phyloP scores from a whole-genome alignment of 495 filamentous ascomycete species.

The Chaetomidium leptoderma region DNA sequence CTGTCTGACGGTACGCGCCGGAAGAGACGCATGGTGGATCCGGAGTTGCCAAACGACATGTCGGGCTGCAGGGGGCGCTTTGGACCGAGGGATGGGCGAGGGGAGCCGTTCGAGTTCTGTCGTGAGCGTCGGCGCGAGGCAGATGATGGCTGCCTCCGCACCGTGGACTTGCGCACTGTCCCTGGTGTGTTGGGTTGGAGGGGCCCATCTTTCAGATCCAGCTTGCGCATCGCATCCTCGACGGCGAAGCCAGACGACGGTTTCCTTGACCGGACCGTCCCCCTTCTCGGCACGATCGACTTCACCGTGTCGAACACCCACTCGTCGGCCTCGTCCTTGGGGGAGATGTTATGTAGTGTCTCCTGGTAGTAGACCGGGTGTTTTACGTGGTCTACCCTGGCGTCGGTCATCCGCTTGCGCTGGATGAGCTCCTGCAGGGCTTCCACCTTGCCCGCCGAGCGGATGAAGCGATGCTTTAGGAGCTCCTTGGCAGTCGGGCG shows the following conservation, averaged over 20 bases:
- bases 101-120: slow-evolving; percentile 34
- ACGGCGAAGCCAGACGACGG: slow-evolving; percentile 47
- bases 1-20: slow-evolving; percentile 74
- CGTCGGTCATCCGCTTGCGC: slow-evolving; percentile 75
- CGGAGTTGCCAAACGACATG: slow-evolving; percentile 84
- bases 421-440: slow-evolving; percentile 81
- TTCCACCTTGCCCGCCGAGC: slow-evolving; percentile 77
- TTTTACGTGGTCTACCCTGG: slow-evolving; percentile 53
- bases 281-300: slow-evolving; percentile 43
- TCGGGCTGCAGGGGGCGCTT: slow-evolving; percentile 78
- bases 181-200: slow-evolving; percentile 48
- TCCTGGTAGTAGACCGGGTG: slow-evolving; percentile 85
- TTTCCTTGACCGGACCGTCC: slow-evolving; percentile 50
- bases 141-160: slow-evolving; percentile 51
- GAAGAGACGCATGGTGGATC: slow-evolving; percentile 85
- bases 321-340: slow-evolving; percentile 68
- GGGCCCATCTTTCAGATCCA: slow-evolving; percentile 56
- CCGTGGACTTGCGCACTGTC: slow-evolving; percentile 50
- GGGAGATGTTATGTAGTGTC: slow-evolving; percentile 71
- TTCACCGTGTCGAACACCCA: slow-evolving; percentile 99
- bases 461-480: slow-evolving; percentile 85
- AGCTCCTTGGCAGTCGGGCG: slow-evolving; percentile 84
- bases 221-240: slow-evolving; percentile 55
- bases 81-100: slow-evolving; percentile 51
- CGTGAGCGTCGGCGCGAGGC: slow-evolving; percentile 31